These are phyloP conservation scores for Phlegmacium glaucopus DNA, from an alignment of 768 basidiomycete species.

Conservation along the genomic window DNA sequence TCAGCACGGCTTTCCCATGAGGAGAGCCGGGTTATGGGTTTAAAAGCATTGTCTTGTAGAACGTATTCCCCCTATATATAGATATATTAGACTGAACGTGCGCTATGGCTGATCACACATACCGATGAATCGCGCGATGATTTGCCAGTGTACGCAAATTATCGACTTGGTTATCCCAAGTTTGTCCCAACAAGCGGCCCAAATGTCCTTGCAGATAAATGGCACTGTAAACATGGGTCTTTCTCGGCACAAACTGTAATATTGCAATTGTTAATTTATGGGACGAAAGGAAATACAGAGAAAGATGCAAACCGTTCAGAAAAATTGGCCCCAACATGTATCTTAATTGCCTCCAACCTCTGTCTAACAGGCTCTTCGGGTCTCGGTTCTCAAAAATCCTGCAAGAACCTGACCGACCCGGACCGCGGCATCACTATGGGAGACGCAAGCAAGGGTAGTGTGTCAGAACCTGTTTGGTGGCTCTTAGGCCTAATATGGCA, in stretches of 20 bases:
- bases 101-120: slow-evolving; percentile 24
- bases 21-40: slow-evolving; percentile 77
- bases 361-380: slow-evolving; percentile 67
- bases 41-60: slow-evolving; percentile 88
- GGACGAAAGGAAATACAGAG: background rate
- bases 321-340: slow-evolving; percentile 84
- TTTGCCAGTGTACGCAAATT: slow-evolving; percentile 95
- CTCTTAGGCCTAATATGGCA: too few species aligned
- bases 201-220: slow-evolving; percentile 97
- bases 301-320: slow-evolving; percentile 65
- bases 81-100: background rate
- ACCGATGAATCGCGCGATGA: too few species aligned
- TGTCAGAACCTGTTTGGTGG: too few species aligned
- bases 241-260: slow-evolving; percentile 68
- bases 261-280: background rate
- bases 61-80: slow-evolving; percentile 80
- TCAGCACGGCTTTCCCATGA: slow-evolving; percentile 77
- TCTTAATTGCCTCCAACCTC: slow-evolving; percentile 78
- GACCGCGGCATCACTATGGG: too few species aligned
- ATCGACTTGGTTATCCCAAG: too few species aligned
- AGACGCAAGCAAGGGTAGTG: too few species aligned
- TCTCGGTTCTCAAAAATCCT: too few species aligned
- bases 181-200: slow-evolving; percentile 88
- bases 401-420: too few species aligned
- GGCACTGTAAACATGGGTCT: slow-evolving; percentile 66